Percentiles rank a stretch among this genome's conserved stretches.
Evolutionary conservation across 2,329 filamentous ascomycete genomes (phyloP).

Genomic region (Tetracladium maxilliforme): DNA sequence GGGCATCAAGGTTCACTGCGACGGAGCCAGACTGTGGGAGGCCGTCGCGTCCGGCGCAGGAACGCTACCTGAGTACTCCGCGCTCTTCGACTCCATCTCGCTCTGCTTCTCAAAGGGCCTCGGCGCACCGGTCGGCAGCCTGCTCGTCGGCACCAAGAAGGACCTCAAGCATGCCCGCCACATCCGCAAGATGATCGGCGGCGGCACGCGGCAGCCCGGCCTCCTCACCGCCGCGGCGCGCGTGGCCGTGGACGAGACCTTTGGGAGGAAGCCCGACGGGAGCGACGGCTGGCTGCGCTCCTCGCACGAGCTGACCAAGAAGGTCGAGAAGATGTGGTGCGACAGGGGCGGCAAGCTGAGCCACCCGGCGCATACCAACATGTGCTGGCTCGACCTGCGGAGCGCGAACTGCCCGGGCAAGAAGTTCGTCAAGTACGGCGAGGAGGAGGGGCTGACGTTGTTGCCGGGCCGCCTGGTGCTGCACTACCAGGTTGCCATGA

Average conservation of each 20-base stretch:
- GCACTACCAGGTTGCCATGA: conserved; percentile 63
- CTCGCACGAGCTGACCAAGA: conserved; percentile 47
- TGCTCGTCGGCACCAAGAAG: conserved; percentile 50
- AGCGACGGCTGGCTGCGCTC: conserved; percentile 45
- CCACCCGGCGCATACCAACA: conserved; percentile 54
- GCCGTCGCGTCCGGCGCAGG: conserved; percentile 58
- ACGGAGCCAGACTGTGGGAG: conserved; percentile 74
- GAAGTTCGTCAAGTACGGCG: conserved; percentile 36
- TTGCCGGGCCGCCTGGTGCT: conserved; percentile 46
- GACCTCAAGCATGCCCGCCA: conserved; percentile 56
- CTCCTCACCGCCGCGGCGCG: conserved; percentile 62
- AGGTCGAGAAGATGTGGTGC: conserved; percentile 45
- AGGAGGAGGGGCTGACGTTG: conserved; percentile 41
- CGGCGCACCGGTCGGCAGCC: conserved; percentile 66
- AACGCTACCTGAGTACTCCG: conserved; percentile 49
- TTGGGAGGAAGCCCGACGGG: conserved; percentile 39
- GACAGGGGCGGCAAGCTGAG: conserved; percentile 43
- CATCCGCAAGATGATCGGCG: conserved; percentile 69
- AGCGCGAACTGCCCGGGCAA: conserved; percentile 33
- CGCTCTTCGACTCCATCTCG: conserved; percentile 58
- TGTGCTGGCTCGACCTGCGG: conserved; percentile 58
- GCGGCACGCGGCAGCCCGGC: conserved; percentile 63
- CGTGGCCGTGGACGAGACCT: conserved; percentile 68
- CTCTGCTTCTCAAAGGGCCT: conserved; percentile 75
- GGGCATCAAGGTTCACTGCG: conserved; percentile 57